Conservation (phyloP, 2,329 filamentous ascomycete genomes). For the Triangularia setosa region DNA sequence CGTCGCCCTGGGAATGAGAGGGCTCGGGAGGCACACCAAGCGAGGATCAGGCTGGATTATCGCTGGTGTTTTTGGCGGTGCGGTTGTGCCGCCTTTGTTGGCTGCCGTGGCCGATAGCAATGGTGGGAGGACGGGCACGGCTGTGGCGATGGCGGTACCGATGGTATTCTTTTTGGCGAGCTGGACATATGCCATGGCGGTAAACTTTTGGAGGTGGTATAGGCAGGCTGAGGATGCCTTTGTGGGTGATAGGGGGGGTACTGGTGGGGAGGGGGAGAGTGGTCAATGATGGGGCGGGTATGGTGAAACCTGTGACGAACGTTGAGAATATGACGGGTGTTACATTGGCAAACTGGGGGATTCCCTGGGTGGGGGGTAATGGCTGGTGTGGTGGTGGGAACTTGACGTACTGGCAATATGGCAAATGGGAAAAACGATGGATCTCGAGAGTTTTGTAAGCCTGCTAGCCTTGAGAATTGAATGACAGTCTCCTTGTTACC, state of each 20-base stretch:
- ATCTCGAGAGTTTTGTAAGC: too few relatives aligned
- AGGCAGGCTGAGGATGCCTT: slow-evolving; percentile 58
- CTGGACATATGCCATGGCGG: slow-evolving; percentile 53
- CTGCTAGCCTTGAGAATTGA: too few relatives aligned
- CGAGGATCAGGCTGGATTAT: slow-evolving; percentile 70
- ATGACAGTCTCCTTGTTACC: too few relatives aligned
- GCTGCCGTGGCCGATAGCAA: slow-evolving; percentile 53
- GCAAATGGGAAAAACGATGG: too few relatives aligned
- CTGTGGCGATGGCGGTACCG: slow-evolving; percentile 63
- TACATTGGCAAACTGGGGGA: neutral
- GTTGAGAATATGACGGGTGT: neutral
- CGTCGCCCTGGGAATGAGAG: slow-evolving; percentile 71
- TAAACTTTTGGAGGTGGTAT: slow-evolving; percentile 66
- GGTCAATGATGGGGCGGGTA: neutral
- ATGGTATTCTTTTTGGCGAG: slow-evolving; percentile 55
- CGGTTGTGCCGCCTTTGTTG: slow-evolving; percentile 67
- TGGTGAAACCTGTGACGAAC: neutral
- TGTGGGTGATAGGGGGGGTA: slow-evolving; percentile 36
- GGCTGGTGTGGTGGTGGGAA: too few relatives aligned
- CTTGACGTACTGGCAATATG: too few relatives aligned
- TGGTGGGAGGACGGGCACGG: slow-evolving; percentile 46
- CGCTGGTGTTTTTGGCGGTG: slow-evolving; percentile 68
- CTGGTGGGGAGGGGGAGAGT: neutral
- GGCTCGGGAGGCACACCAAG: slow-evolving; percentile 72
- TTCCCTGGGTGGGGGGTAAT: neutral